A percentile compares a stretch with the other conserved stretches of the same genome.
Conservation (phyloP, 768 basidiomycete species). For the Boletus patriciae region DNA sequence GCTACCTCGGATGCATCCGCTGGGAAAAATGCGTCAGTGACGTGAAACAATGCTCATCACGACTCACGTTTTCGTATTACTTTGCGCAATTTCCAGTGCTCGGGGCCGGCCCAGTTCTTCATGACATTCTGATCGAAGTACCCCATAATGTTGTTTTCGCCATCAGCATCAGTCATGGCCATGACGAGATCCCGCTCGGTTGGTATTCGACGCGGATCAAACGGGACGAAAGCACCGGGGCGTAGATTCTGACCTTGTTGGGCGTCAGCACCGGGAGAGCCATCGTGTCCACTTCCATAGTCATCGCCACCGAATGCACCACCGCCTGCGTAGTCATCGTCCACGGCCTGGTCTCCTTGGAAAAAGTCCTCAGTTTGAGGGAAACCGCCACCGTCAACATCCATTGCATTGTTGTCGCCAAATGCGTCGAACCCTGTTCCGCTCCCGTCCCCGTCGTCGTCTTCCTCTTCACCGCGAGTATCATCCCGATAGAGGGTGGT, state of each 20-base stretch:
- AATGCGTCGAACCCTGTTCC: slow-evolving; percentile 23
- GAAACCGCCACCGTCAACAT: slow-evolving; percentile 40
- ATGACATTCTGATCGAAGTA: slow-evolving; percentile 86
- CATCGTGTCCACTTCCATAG: slow-evolving; percentile 39
- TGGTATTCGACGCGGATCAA: slow-evolving; percentile 79
- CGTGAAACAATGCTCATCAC: background rate
- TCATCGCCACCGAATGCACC: slow-evolving; percentile 45
- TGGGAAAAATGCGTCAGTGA: slow-evolving; percentile 17
- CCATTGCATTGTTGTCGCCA: slow-evolving; percentile 33
- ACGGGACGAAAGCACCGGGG: slow-evolving; percentile 63
- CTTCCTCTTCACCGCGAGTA: slow-evolving; percentile 39
- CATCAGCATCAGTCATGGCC: slow-evolving; percentile 76
- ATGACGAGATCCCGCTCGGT: slow-evolving; percentile 81
- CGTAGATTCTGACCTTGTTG: slow-evolving; percentile 40
- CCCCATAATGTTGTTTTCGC: slow-evolving; percentile 61
- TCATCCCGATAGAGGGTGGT: slow-evolving; percentile 60
- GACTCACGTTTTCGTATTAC: slow-evolving; percentile 73
- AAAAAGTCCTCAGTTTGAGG: slow-evolving; percentile 64
- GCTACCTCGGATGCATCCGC: slow-evolving; percentile 53
- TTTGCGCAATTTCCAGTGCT: slow-evolving; percentile 95
- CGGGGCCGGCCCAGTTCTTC: slow-evolving; percentile 98
- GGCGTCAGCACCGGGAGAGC: slow-evolving; percentile 45
- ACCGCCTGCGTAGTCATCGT: slow-evolving; percentile 45
- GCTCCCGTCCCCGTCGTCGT: slow-evolving; percentile 34
- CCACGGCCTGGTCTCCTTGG: slow-evolving; percentile 56